phyloP scores from a whole-genome alignment of 1,284 basidiomycete genomes.

The Wallemia hederae region DNA sequence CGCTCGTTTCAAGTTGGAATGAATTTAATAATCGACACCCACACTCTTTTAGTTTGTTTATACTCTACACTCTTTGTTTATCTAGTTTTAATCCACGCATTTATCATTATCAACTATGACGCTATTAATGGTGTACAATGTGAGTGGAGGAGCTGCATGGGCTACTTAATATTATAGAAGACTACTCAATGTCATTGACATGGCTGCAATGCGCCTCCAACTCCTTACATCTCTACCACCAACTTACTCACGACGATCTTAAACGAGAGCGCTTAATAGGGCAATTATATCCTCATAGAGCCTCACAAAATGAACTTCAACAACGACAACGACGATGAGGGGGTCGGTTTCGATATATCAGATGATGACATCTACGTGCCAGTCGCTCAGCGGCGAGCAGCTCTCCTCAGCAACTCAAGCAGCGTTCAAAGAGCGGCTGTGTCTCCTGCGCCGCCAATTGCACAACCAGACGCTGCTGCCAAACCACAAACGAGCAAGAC shows the following conservation, averaged over 20 bases:
- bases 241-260: no score
- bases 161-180: no score
- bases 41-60: background rate
- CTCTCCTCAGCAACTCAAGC: constrained; percentile 16
- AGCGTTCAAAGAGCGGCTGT: constrained; percentile 36
- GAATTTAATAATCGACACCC: background rate
- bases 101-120: no score
- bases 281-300: no score
- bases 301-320: no score
- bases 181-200: no score
- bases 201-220: no score
- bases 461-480: constrained; percentile 36
- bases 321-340: no score
- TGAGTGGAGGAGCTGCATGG: no score
- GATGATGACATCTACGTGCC: constrained; percentile 61
- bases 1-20: background rate
- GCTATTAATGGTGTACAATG: no score
- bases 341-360: constrained; percentile 19
- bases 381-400: constrained; percentile 50
- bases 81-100: background rate
- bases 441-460: constrained; percentile 48
- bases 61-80: background rate
- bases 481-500: constrained; percentile 37
- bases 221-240: no score
- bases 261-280: no score